Base-by-base conservation (phyloP, 352 stramenopile genomes). In the Phytophthora lateralis region DNA sequence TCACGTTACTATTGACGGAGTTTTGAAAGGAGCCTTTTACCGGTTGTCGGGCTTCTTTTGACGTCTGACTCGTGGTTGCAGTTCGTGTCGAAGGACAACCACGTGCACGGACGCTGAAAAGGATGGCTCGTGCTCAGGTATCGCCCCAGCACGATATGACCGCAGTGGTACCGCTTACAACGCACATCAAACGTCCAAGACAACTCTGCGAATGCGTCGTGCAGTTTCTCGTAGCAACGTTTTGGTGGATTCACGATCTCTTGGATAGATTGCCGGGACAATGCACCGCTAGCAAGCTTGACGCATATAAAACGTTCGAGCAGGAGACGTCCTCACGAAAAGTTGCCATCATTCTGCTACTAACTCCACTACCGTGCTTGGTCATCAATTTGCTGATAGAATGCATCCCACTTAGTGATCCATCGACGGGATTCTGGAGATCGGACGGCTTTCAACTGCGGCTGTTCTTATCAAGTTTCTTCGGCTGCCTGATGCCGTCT, bases 281-380 rank as follows among this genome's bases (percentile, higher is more conserved):
- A n/a, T 75, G 62, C 49, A 72, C 56, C 15, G 48, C 66, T 18
- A 75, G 57, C 49, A 75, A 73, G 18, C 48, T 70, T 5, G 58
- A 76, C 21, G 53, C 63, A 2, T 70, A 70, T 9, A 32, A 49
- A 3, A 9, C 2, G n/a, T 76, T 59, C 17, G 26, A 54, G 1
- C 44, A 37, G 2, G 38, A 45, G 5, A 70, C 51, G 9, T 48
- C 42, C 5, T 6, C 3, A 3, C 17, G 20, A 1, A 27, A 17
- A 27, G 35, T 52, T 5, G 34, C 59, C 2, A n/a, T 6, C 1
- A 57, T 70, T n/a, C 27, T 76, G 4, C 37, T 73, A 0, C 12
- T 62, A 1, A 67, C 52, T 6, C 66, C 70, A 7, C 14, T 78
- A 11, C 70, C 70, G 4, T 66, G 59, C 6, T 24, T 78, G 4